Percentiles rank a stretch among this genome's conserved stretches.
Evolutionary conservation across 1,284 basidiomycete species (phyloP).

Genomic region (Fomitopsis betulina): DNA sequence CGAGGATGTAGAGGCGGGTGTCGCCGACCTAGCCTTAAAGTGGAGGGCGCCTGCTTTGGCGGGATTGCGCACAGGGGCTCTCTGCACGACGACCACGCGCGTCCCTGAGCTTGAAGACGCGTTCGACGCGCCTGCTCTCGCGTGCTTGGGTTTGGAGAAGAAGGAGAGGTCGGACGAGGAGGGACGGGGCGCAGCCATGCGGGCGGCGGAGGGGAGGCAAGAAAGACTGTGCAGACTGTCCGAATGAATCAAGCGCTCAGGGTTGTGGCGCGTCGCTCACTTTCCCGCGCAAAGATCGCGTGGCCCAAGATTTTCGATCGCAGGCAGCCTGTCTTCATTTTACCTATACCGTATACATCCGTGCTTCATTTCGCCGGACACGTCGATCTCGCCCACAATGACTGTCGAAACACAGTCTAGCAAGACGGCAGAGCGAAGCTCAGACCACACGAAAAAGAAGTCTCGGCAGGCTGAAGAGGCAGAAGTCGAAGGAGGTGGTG

Average conservation of each 20-base stretch:
- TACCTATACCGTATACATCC: too few relatives aligned
- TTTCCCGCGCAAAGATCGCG: background rate
- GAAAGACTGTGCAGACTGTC: background rate
- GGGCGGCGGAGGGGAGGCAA: conserved; percentile 4
- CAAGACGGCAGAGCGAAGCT: background rate
- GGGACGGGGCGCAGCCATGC: conserved; percentile 15
- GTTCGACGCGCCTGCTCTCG: conserved; percentile 17
- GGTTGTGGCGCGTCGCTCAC: background rate
- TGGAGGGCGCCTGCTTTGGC: conserved; percentile 18
- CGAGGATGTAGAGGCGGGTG: conserved; percentile 10
- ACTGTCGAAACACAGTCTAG: background rate
- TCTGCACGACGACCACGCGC: conserved; percentile 23
- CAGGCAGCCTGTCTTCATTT: too few relatives aligned
- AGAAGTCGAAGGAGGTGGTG: conserved; percentile 19
- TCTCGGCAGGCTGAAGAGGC: conserved; percentile 10
- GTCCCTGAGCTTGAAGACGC: conserved; percentile 19
- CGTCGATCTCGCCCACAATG: background rate
- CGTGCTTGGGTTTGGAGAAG: conserved; percentile 25
- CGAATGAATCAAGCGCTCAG: background rate
- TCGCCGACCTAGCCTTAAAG: conserved; percentile 19
- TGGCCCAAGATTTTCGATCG: background rate
- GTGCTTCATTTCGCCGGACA: background rate
- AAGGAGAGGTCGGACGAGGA: conserved; percentile 19
- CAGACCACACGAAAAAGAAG: conserved; percentile 6
- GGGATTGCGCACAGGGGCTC: conserved; percentile 6